Evolutionary conservation across 2,329 filamentous ascomycete species (phyloP).

Genomic region (Fusarium anguioides): DNA sequence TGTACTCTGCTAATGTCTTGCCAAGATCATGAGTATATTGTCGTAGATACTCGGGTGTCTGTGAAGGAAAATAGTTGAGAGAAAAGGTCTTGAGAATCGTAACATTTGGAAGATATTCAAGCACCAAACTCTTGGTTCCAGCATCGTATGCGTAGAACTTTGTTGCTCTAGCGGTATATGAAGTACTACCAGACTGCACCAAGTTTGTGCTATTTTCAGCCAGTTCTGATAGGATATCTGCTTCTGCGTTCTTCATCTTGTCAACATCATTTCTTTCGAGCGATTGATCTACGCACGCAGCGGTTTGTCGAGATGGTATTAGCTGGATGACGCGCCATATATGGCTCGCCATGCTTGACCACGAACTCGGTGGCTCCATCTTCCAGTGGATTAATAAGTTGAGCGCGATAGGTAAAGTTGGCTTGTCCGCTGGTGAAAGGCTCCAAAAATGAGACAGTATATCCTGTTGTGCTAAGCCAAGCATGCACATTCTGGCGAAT

Average conservation of each 20-base stretch:
- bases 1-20: not conserved
- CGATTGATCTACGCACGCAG: not conserved
- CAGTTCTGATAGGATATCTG: not conserved
- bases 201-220: not conserved
- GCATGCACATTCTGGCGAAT: not conserved
- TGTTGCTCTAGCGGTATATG: not conserved
- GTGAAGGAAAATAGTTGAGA: not conserved
- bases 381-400: not conserved
- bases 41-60: not conserved
- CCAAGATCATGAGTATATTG: not conserved
- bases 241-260: not conserved
- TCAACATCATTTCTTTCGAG: not conserved
- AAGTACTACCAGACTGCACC: rapidly evolving
- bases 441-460: not conserved
- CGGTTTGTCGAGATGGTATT: not conserved
- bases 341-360: constrained; percentile 8
- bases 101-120: not conserved
- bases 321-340: constrained; percentile 1
- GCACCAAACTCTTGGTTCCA: not conserved
- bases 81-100: not conserved
- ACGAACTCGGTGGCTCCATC: not conserved
- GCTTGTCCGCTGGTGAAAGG: not conserved
- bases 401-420: constrained; percentile 3
- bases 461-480: not conserved
- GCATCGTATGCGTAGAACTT: not conserved